Evolutionary conservation across 805 yeast genomes (phyloP), one percentile per base, ranked within the genome.

Genomic region (Lachancea fermentati): DNA sequence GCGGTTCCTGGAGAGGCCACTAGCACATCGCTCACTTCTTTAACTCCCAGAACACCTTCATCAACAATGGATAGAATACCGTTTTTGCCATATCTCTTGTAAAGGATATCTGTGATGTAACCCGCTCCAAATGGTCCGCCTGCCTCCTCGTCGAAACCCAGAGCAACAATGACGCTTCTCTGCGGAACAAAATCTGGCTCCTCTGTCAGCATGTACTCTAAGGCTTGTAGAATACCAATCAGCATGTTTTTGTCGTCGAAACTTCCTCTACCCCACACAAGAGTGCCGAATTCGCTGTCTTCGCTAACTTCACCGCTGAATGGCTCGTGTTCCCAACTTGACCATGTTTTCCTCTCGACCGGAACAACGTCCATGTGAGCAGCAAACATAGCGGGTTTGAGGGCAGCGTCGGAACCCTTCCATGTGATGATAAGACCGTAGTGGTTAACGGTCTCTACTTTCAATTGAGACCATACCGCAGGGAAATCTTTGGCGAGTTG

Each of bases 361-460:
- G 95, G 94, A 17, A 85, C 95, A 4, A 81, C 85, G 53, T 85
- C 94, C 58, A 76, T 82, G 57, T 85, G 95, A 1, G 91, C 89
- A 52, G 82, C 75, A 37, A 84, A 65, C 60, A 85, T 54, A 19
- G 79, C 49, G 11, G 95, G 94, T 56, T 81, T 79, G 46, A 79
- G 63, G 3, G 57, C 42, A 8, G 50, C 29, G 35, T 73, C 53
- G 4, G 73, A 57, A 4, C 94, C 93, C 44, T 69, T 54, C 75
- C 85, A 75, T 13, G 84, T 78, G 55, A 67, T 71, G 2, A 85
- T 67, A 39, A 85, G 63, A 2, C 85, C 86, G 47, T 76, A 75
- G 4, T 75, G 68, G 57, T 83, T 83, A 39, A 82, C 75, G 14
- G 62, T 68, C 44, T 72, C 76, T 11, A 79, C 68, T 33, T 72